These are phyloP conservation scores for Zygosaccharomyces siamensis DNA, from an alignment of 805 yeast species.

Conservation along the genomic window DNA sequence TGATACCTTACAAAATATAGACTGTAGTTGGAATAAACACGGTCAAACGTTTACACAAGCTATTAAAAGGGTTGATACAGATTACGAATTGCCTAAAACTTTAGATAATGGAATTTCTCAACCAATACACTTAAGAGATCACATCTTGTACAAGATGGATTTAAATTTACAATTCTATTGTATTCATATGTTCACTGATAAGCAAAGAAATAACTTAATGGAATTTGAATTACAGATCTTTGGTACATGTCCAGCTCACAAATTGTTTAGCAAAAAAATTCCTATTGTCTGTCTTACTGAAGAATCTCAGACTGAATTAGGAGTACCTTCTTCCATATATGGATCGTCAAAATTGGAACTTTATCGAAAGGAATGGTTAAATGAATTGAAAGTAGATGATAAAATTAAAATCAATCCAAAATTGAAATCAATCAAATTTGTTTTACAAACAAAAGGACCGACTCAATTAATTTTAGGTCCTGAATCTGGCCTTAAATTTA, in stretches of 20 bases:
- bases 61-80: conserved; percentile 15
- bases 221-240: conserved; percentile 7
- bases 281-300: conserved; percentile 17
- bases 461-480: conserved; percentile 18
- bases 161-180: conserved; percentile 26
- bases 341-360: conserved; percentile 16
- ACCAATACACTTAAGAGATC: conserved; percentile 20
- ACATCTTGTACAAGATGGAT: conserved; percentile 26
- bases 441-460: conserved; percentile 2
- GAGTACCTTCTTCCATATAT: conserved; percentile 8
- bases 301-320: conserved; percentile 6
- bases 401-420: conserved; percentile 10
- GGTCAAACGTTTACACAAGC: conserved; percentile 10
- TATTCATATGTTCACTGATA: conserved; percentile 4
- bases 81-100: conserved; percentile 16
- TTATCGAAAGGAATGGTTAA: conserved; percentile 23
- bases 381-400: conserved; percentile 20
- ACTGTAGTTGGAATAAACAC: not conserved
- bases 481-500: conserved; percentile 20
- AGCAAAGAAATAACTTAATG: conserved; percentile 2
- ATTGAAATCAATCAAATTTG: conserved; percentile 1
- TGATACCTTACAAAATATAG: conserved; percentile 10
- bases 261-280: conserved; percentile 8
- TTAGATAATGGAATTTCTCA: conserved; percentile 26
- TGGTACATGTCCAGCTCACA: not conserved